Evolutionary conservation across 805 yeast species (phyloP), one percentile per base, ranked within the genome.

Genomic region (Yamadazyma sp.): DNA sequence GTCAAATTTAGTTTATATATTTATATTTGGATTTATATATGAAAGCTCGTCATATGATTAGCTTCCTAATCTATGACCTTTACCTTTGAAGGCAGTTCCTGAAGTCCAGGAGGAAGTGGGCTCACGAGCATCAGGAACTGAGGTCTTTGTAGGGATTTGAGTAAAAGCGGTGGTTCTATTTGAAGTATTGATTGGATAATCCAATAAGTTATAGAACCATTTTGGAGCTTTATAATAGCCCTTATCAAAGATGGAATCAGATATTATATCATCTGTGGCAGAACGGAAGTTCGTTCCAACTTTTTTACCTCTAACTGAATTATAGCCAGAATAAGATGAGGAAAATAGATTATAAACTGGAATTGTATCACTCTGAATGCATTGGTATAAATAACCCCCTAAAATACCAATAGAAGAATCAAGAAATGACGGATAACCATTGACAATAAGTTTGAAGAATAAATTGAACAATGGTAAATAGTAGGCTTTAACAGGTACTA

Each of bases 321-420:
- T 28, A 11, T 27, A 33, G 12, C 27, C 30, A 9, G 43, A 12
- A 39, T 62, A 60, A 1, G 60, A 51, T 5, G 59, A 56, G 1
- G 69, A 62, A 26, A 60, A 42, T 26, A 67, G 49, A 46, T 67
- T 67, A 45, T 62, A 63, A 28, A 67, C 40, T 2, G 73, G 72
- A 17, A 60, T 24, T 2, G 85, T 73, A 26, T 66, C 58, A 0
- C 85, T 78, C 47, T 79, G 84, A 28, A 78, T 52, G 50, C 86
- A 81, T 42, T 72, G 75, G 57, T 78, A 80, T 4, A 77, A 39
- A 49, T 81, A 81, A 0, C 78, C 84, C 3, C 76, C 75, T 13
- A 59, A 45, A 39, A 75, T 65, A 2, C 86, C 86, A 26, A 73
- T 52, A 4, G 71, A 41, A 0, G 74, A 60, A 39, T 70, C 63